Base-by-base conservation (phyloP, 495 filamentous ascomycete species). In the Pyronema omphalodes region DNA sequence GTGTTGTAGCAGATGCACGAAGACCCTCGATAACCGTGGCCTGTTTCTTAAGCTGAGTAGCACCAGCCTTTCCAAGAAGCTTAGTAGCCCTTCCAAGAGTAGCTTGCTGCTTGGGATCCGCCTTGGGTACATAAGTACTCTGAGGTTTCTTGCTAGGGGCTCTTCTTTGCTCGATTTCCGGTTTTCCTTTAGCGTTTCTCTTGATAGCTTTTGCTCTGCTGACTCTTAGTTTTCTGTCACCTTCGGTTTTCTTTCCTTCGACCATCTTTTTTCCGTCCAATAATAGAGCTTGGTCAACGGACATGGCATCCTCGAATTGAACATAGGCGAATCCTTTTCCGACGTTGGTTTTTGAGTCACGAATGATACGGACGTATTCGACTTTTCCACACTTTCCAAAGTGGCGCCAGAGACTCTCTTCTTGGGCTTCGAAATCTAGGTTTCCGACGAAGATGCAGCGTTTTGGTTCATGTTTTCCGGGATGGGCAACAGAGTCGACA, bases 291-390 rank as follows among this genome's bases (percentile, higher is more conserved):
- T 82, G 77, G 65, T 99, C 93, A 23, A 96, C 88, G 14, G 79
- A 71, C 64, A 88, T 94, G 23, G 71, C 74, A 59, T 95, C 84
- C 76, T 77, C 71, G 67, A 96, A 99, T 61, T 99, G 93, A 36
- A 99, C 88, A 61, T 99, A 99, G 17, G 93, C 93, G 67, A 99
- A 86, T 11, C 93, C 93, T 67, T 99, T 96, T 45, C 91, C 88
- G 45, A 99, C 86, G 36, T 93, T 77, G 17, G 93, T 96, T 47
- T 79, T 80, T 44, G 81, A 70, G 60, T 99, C 93, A 53, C 93
- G 78, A 34, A 94, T 76, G n/a, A 99, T 84, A 9, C 93, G 81
- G 36, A 96, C 93, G 60, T 81, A 89, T 70, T 99, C 89, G 9
- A 99, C 80, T 47, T 74, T 82, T 52, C 93, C 88, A 54, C 76